phyloP scores from a whole-genome alignment of 148 eudicot genomes.

The Fallopia convolvulus region DNA sequence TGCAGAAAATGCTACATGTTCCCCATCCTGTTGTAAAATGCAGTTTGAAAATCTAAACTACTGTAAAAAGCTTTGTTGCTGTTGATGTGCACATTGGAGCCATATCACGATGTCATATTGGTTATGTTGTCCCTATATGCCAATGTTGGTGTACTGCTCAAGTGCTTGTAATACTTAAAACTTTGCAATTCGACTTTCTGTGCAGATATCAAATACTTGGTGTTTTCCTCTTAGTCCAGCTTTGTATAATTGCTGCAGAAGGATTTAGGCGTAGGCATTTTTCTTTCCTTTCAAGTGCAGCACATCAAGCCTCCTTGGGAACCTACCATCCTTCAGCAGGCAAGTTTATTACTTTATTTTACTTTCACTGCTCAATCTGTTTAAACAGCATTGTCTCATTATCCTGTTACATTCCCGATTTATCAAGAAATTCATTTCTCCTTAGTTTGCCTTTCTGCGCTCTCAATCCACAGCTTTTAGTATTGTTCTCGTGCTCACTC shows the following conservation, averaged over 20 bases:
- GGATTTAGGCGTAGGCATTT: slow-evolving; percentile 70
- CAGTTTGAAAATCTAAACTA: background rate
- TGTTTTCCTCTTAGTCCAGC: slow-evolving; percentile 76
- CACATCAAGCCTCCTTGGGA: slow-evolving; percentile 57
- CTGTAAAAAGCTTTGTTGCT: background rate
- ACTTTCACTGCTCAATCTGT: background rate
- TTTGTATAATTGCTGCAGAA: slow-evolving; percentile 91
- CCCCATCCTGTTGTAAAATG: background rate
- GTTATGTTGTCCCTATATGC: background rate
- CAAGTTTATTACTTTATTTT: slow-evolving; percentile 15
- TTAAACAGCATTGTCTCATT: background rate
- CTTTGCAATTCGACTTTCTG: slow-evolving; percentile 11
- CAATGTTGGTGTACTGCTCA: background rate
- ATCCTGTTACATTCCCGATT: background rate
- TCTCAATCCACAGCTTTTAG: background rate
- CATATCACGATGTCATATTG: background rate
- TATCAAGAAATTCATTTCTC: background rate
- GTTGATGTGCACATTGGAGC: background rate
- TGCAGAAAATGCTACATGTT: background rate
- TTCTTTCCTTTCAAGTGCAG: slow-evolving; percentile 58
- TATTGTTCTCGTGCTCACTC: background rate
- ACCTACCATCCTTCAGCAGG: slow-evolving; percentile 63
- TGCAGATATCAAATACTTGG: slow-evolving; percentile 98
- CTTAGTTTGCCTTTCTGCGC: background rate
- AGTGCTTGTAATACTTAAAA: background rate